Evolutionary conservation across 139 green algal species (phyloP), one percentile per base, ranked within the genome.

Genomic region (Zygnema circumcarinatum): DNA sequence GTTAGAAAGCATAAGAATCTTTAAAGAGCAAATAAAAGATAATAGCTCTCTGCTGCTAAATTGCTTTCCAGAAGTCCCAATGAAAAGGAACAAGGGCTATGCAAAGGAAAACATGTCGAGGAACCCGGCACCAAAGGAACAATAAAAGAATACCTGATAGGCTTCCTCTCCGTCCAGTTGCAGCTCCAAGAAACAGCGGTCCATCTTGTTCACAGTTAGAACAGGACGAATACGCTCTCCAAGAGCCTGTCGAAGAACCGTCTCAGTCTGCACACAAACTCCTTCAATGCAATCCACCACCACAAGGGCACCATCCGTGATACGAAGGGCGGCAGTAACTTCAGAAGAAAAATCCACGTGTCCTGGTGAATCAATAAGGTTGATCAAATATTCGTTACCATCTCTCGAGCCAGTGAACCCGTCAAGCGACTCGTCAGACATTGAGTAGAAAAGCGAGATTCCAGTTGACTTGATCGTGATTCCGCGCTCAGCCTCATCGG

Each of bases 401-500:
- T 97, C 81, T 33, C 95, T 92, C 73, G 93, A 79, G 38, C 92
- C 94, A 72, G 92, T 95, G 86, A 96, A 95, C 79, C 89, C 93
- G 87, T 96, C 93, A 68, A 98, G 93, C 67, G 93, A 81, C 40
- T 95, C 93, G 0, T 98, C 95, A 0, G 83, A 74, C 92, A 98
- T 97, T 84, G 96, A 85, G 92, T 99, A 99, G 93, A 98, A 99
- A 78, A 99, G 95, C 2, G 97, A 99, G 90, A 99, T 99, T 79
- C 95, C 95, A 38, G 97, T 99, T 67, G 96, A 99, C 96, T 99
- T 99, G 94, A 99, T 99, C 84, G 97, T 99, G 91, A 99, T 99
- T 86, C 97, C 96, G 72, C 97, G 95, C 89, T 99, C 97, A 92
- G 98, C 96, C 94, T 99, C 97, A 89, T 99, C 97, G 74, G 95